These are phyloP conservation scores for Penicillium brevicompactum DNA, from an alignment of 2,329 filamentous ascomycete genomes.

Conservation along the genomic window DNA sequence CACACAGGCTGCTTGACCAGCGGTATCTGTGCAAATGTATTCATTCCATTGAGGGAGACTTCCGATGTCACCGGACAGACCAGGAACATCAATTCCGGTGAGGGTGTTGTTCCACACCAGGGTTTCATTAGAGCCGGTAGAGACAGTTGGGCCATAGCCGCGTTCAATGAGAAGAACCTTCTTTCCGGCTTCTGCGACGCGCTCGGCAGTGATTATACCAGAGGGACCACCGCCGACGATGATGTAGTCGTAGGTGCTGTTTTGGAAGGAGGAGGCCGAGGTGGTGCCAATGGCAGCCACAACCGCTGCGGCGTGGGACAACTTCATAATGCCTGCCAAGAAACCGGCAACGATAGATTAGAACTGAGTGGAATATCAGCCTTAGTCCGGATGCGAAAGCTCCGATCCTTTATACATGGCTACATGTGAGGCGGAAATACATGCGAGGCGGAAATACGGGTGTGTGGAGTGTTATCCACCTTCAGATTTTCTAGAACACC, in stretches of 20 bases:
- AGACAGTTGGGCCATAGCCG: slow-evolving; percentile 23
- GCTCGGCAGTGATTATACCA: slow-evolving; percentile 23
- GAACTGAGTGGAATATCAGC: not conserved
- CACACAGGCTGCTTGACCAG: slow-evolving; percentile 25
- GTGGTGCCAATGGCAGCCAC: not conserved
- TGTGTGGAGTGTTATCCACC: too few relatives aligned
- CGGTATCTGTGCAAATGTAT: slow-evolving; percentile 22
- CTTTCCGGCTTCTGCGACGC: slow-evolving; percentile 23
- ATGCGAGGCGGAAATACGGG: too few relatives aligned
- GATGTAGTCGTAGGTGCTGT: slow-evolving; percentile 22
- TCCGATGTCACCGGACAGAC: slow-evolving; percentile 27
- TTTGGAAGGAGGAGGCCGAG: slow-evolving; percentile 17
- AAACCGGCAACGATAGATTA: not conserved
- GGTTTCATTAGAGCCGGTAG: slow-evolving; percentile 25
- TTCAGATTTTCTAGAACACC: too few relatives aligned
- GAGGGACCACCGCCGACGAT: slow-evolving; percentile 24
- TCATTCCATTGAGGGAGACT: slow-evolving; percentile 16
- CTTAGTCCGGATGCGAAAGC: too few relatives aligned
- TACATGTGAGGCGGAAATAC: too few relatives aligned
- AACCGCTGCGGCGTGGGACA: not conserved
- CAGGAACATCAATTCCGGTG: slow-evolving; percentile 28
- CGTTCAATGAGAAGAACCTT: slow-evolving; percentile 23
- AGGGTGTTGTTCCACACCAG: slow-evolving; percentile 22
- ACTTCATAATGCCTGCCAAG: not conserved
- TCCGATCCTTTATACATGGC: too few relatives aligned